phyloP scores from a whole-genome alignment of 306 rosid genomes.

The Lathyrus aphaca region DNA sequence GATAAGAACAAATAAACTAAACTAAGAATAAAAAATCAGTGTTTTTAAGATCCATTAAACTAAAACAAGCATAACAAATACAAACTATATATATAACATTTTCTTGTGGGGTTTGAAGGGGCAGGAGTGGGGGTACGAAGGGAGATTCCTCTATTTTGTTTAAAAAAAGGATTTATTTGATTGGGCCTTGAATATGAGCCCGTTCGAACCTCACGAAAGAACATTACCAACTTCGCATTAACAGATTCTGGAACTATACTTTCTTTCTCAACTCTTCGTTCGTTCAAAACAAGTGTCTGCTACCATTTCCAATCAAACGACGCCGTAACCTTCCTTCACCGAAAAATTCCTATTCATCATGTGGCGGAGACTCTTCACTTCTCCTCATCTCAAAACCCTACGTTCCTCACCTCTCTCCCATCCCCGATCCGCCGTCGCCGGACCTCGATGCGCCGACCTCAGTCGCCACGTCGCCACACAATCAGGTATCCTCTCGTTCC shows the following conservation, averaged over 20 bases:
- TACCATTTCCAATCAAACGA: constrained; percentile 28
- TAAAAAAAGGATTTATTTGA: too few species aligned
- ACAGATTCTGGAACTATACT: not conserved
- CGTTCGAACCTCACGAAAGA: not conserved
- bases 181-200: constrained; percentile 1
- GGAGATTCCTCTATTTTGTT: too few species aligned
- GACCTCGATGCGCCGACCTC: constrained; percentile 7
- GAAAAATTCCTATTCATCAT: constrained; percentile 39
- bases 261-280: not conserved
- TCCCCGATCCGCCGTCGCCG: constrained; percentile 46
- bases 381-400: constrained; percentile 77
- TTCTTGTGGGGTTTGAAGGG: too few species aligned
- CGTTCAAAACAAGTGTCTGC: not conserved
- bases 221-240: not conserved
- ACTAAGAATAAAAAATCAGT: too few species aligned
- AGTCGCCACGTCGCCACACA: constrained; percentile 37
- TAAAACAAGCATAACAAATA: too few species aligned
- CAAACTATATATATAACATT: too few species aligned
- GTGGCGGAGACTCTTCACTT: constrained; percentile 82
- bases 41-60: too few species aligned
- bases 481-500: constrained; percentile 37
- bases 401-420: constrained; percentile 41
- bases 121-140: too few species aligned
- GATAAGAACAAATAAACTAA: too few species aligned
- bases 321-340: constrained; percentile 30